These are phyloP conservation scores for Leccinum brunneo-olivaceum DNA, from an alignment of 1,284 basidiomycete species.

Conservation along the genomic window DNA sequence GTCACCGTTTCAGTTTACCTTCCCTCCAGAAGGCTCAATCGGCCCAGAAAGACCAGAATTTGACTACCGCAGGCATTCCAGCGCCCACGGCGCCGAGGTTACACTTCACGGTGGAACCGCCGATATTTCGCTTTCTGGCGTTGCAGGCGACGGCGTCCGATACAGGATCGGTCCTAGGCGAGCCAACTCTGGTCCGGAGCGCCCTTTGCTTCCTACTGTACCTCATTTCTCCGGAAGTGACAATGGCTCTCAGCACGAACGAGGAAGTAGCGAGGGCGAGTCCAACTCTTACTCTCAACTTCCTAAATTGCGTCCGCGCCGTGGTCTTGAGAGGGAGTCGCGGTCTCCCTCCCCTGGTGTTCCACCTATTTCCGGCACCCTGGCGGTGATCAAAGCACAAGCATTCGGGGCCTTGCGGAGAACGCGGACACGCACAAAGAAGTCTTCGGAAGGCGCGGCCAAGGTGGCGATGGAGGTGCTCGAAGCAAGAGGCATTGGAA, in stretches of 20 bases:
- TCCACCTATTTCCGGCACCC: conserved; percentile 64
- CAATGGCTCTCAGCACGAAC: conserved; percentile 45
- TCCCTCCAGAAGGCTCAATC: conserved; percentile 44
- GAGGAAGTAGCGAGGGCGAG: conserved; percentile 52
- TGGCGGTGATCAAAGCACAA: conserved; percentile 82
- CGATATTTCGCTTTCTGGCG: conserved; percentile 53
- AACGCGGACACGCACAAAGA: conserved; percentile 66
- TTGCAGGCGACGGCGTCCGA: conserved; percentile 49
- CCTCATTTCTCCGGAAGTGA: conserved; percentile 49
- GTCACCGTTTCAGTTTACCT: conserved; percentile 58
- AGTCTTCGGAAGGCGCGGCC: conserved; percentile 62
- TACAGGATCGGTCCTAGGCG: conserved; percentile 49
- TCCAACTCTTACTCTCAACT: conserved; percentile 37
- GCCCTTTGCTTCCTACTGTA: conserved; percentile 42
- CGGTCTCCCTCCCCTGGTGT: conserved; percentile 67
- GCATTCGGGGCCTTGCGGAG: conserved; percentile 76
- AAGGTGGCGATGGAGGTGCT: conserved; percentile 73
- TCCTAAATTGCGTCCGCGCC: conserved; percentile 38
- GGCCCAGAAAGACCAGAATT: conserved; percentile 55
- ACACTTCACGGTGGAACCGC: conserved; percentile 67
- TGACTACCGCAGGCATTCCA: conserved; percentile 55
- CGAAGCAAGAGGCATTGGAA: conserved; percentile 66
- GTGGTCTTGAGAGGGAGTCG: conserved; percentile 43
- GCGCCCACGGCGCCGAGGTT: conserved; percentile 47
- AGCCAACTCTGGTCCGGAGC: conserved; percentile 45